Percentiles rank a stretch among this genome's conserved stretches.
Conservation (phyloP, 305 asterid genomes). For the Fraxinus sp. region DNA sequence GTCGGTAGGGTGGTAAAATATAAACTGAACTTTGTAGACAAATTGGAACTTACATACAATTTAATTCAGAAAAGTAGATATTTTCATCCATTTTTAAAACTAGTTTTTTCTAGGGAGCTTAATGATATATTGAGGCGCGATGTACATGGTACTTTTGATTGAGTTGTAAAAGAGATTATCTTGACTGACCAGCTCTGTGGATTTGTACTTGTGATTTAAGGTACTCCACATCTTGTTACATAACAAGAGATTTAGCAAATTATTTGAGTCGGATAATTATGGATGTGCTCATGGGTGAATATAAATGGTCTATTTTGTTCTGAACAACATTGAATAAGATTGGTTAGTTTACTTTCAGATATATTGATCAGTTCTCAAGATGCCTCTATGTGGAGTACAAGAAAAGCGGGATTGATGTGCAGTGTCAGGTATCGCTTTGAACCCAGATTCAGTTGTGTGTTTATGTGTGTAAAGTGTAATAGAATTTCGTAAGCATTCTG, state of each 20-base stretch:
- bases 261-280: neutral
- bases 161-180: neutral
- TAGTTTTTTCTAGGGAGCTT: neutral
- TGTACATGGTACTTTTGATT: neutral
- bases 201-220: neutral
- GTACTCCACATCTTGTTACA: neutral
- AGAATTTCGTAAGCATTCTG: neutral
- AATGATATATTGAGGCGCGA: neutral
- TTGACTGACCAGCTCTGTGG: neutral
- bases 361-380: conserved; percentile 85
- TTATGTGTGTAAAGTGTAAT: neutral
- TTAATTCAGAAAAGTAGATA: neutral
- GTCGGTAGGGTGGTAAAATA: neutral
- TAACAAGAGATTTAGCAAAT: neutral
- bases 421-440: conserved; percentile 73
- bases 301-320: neutral
- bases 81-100: neutral
- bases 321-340: neutral
- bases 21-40: neutral
- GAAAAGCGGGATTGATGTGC: conserved; percentile 91
- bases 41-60: neutral
- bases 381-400: conserved; percentile 96
- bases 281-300: neutral
- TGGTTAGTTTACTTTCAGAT: conserved; percentile 42
- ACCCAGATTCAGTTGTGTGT: neutral